Base-by-base conservation (phyloP, 495 filamentous ascomycete species). In the Neurospora sp. region DNA sequence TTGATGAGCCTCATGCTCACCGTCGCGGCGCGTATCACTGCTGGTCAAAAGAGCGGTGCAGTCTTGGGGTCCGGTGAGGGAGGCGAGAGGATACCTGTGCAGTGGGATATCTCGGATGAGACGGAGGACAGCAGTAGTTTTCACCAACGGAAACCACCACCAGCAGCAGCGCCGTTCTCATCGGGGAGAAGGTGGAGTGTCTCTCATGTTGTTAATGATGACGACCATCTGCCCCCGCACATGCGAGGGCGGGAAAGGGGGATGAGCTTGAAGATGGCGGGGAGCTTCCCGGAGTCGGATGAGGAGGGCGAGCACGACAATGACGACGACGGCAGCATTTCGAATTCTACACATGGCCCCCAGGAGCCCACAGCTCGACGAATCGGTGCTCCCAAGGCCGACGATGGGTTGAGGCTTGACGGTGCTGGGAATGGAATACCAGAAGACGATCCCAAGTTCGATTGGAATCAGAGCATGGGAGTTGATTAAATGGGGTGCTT, bases 1-100 rank as follows among this genome's bases (percentile, higher is more conserved):
- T 86, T 97, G 9, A 85, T 97, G 42, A 85, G 89, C 9, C 81
- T 96, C 48, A 92, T 97, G 85, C 85, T 97, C 9, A 89, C 89
- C 70, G 92, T 97, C 38, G 92, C 94, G 3, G 89, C 92, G 0
- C 88, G 87, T 43, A 92, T 96, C 74, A 86, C 89, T 0, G 88
- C 90, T 28, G 92, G 90, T 5, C 87, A 88, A 74, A 87, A 86
- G 86, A 79, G 83, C 39, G 87, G 86, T 21, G 69, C 87, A 10
- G 78, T 87, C 2, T 85, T 84, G 42, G 86, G 86, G 7, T 75
- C 79, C 38, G 83, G 82, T 15, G 86, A 88, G 72, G 72, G 76
- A 21, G 87, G 86, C 6, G 85, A 88, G 72, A 77, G 78, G 76
- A 87, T 89, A 28, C 83, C 84, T 3, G 86, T 87, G 10, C 80